Conservation (phyloP, 805 yeast species). For the Metschnikowia matae region DNA sequence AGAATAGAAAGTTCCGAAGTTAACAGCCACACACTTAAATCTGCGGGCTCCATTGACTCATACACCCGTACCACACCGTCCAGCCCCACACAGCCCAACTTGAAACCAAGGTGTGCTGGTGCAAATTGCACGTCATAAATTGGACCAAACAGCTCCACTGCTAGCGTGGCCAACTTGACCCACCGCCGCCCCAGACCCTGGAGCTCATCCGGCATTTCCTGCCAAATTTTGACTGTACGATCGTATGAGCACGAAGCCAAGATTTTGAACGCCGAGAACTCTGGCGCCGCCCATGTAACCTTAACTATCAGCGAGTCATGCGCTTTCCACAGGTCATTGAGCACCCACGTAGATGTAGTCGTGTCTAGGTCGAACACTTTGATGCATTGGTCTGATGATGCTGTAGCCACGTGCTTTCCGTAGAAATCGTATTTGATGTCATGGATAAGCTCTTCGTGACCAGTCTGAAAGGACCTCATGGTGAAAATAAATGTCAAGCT, state of each 20-base stretch:
- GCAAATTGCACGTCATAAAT: conserved; percentile 87
- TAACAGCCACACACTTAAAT: conserved; percentile 74
- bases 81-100: conserved; percentile 81
- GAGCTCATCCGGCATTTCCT: conserved; percentile 76
- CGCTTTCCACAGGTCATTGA: conserved; percentile 91
- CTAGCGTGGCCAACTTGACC: conserved; percentile 68
- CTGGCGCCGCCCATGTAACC: conserved; percentile 92
- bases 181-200: conserved; percentile 80
- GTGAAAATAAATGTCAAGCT: too few species aligned
- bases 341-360: conserved; percentile 67
- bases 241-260: conserved; percentile 89
- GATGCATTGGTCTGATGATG: conserved; percentile 91
- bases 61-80: conserved; percentile 84
- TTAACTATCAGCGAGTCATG: conserved; percentile 85
- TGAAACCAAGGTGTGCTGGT: conserved; percentile 76
- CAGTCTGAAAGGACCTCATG: conserved; percentile 73
- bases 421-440: conserved; percentile 90
- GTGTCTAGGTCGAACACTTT: conserved; percentile 79
- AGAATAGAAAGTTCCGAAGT: conserved; percentile 67
- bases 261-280: conserved; percentile 69
- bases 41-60: conserved; percentile 88
- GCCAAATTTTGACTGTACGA: conserved; percentile 85
- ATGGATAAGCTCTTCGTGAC: conserved; percentile 89
- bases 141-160: conserved; percentile 81
- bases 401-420: conserved; percentile 89